Percentiles rank a stretch among this genome's conserved stretches.
Evolutionary conservation across 345 rosid species (phyloP).

Genomic region (Lepidium sativum): DNA sequence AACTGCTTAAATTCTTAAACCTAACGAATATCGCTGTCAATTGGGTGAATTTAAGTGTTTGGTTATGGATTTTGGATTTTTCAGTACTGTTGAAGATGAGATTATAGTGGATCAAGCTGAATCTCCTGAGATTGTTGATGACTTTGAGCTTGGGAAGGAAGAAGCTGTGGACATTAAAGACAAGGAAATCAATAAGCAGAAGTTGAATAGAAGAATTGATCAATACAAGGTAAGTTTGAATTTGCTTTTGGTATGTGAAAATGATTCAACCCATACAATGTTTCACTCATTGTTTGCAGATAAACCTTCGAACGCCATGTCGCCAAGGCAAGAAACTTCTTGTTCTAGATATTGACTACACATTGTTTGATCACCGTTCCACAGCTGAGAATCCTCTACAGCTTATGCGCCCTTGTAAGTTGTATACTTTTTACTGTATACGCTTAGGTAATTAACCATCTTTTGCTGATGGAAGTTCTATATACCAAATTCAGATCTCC

Average conservation of each 20-base stretch:
- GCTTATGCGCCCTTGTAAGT: conserved; percentile 94
- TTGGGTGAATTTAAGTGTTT: too few species aligned
- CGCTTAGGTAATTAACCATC: not conserved
- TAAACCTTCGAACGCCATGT: conserved; percentile 61
- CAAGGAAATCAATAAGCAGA: conserved; percentile 77
- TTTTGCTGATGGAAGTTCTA: not conserved
- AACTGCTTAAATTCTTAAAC: not conserved
- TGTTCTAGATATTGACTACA: conserved; percentile 92
- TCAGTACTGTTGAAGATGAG: conserved; percentile 81
- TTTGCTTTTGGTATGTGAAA: not conserved
- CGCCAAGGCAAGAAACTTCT: conserved; percentile 87
- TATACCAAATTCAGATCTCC: conserved; percentile 59
- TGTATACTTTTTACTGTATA: not conserved
- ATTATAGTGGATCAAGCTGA: conserved; percentile 73
- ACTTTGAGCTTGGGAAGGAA: conserved; percentile 82
- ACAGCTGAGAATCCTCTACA: conserved; percentile 84
- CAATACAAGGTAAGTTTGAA: conserved; percentile 55
- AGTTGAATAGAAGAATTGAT: conserved; percentile 56
- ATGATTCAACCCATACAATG: not conserved
- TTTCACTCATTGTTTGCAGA: conserved; percentile 46
- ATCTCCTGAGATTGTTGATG: conserved; percentile 77
- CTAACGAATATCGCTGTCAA: conserved; percentile 1
- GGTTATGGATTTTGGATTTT: not conserved
- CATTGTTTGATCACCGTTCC: conserved; percentile 91
- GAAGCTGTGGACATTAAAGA: conserved; percentile 84